Conservation (phyloP, 306 rosid genomes). For the Sechiopsis laciniata region DNA sequence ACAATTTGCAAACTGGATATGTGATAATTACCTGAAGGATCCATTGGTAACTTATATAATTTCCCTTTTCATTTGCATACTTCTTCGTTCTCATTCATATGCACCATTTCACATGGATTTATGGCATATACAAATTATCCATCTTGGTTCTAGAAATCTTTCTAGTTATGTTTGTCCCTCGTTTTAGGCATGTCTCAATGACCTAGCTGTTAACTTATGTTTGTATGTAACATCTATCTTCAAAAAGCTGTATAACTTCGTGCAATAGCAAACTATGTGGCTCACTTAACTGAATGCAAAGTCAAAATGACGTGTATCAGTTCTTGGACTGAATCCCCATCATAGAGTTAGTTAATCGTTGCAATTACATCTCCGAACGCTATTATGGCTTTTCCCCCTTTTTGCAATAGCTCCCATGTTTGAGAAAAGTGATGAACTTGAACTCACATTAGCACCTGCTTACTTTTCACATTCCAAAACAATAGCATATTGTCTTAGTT, state of each 20-base stretch:
- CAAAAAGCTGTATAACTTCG: background rate
- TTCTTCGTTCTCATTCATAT: background rate
- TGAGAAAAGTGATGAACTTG: background rate
- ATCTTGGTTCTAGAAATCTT: background rate
- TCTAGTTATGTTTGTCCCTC: constrained; percentile 7
- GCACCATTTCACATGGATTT: background rate
- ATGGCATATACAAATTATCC: background rate
- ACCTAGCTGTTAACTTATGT: background rate
- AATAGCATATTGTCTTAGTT: background rate
- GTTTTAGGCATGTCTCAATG: background rate
- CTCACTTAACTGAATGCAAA: background rate
- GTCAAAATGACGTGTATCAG: background rate
- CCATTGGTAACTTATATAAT: constrained; percentile 56
- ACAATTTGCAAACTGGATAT: constrained; percentile 81
- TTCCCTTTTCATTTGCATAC: constrained; percentile 4
- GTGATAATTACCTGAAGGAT: constrained; percentile 77
- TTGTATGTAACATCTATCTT: background rate
- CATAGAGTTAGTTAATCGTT: background rate
- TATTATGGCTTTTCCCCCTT: background rate
- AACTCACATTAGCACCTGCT: background rate
- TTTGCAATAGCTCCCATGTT: too few species aligned
- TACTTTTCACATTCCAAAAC: background rate
- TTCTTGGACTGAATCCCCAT: background rate
- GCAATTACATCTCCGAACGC: background rate
- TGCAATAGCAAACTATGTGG: background rate